Conservation (phyloP, 2,329 filamentous ascomycete genomes). For the Xylariaceae sp. region DNA sequence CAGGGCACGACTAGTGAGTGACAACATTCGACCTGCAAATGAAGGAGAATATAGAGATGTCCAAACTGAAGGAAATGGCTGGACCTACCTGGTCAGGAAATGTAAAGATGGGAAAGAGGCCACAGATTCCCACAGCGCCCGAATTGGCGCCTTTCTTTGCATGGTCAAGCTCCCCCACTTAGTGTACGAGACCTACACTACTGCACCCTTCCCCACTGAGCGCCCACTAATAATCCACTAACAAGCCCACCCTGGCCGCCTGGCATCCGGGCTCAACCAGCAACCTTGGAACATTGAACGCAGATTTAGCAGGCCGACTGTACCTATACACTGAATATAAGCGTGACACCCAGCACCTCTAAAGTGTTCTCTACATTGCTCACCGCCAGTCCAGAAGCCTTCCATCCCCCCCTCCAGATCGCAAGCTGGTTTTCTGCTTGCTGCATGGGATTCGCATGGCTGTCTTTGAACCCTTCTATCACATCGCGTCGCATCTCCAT, state of each 20-base stretch:
- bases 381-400: conserved; percentile 33
- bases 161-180: conserved; percentile 7
- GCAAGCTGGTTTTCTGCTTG: conserved; percentile 17
- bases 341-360: neutral
- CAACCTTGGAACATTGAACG: too few relatives aligned
- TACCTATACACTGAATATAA: neutral
- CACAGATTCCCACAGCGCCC: too few relatives aligned
- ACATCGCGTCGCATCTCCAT: conserved; percentile 28
- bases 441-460: conserved; percentile 30
- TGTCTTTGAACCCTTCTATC: conserved; percentile 25
- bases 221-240: conserved; percentile 15
- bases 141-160: neutral
- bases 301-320: too few relatives aligned
- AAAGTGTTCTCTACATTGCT: conserved; percentile 23
- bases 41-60: too few relatives aligned
- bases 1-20: too few relatives aligned
- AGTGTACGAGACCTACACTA: conserved; percentile 9
- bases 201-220: conserved; percentile 20
- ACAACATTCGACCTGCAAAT: too few relatives aligned
- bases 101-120: too few relatives aligned
- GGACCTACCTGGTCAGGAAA: too few relatives aligned
- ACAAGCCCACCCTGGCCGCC: neutral
- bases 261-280: too few relatives aligned
- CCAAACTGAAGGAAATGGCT: too few relatives aligned
- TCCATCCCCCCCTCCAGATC: conserved; percentile 29